Conservation (phyloP, 441 rosid genomes). For the Biscutella laevigata region DNA sequence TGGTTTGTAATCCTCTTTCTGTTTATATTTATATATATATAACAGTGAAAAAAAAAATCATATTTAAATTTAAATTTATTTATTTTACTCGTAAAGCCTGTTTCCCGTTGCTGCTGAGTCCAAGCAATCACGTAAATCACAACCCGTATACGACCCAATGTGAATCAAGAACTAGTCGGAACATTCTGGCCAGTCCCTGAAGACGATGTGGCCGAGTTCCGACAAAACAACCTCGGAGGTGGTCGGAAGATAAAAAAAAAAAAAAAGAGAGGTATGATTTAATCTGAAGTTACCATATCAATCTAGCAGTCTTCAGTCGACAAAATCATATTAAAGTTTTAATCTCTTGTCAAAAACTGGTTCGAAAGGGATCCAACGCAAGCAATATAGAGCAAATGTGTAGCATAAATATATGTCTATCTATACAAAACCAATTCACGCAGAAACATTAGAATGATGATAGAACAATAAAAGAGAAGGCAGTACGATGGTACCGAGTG, state of each 20-base stretch:
- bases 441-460: conserved; percentile 24
- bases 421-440: conserved; percentile 33
- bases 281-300: neutral
- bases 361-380: conserved; percentile 16
- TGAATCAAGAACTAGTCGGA: neutral
- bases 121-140: neutral
- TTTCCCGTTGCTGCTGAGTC: no score
- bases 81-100: no score
- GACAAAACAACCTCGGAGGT: neutral
- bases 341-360: conserved; percentile 9
- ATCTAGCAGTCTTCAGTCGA: conserved; percentile 10
- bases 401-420: conserved; percentile 28
- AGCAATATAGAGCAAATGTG: conserved; percentile 18
- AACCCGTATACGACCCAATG: neutral
- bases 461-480: conserved; percentile 15
- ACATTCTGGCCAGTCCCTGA: neutral
- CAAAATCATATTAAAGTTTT: conserved; percentile 23
- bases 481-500: conserved; percentile 22
- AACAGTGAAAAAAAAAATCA: no score
- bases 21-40: no score
- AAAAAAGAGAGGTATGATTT: neutral
- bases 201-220: neutral
- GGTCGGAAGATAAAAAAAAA: neutral
- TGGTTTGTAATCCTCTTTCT: no score
- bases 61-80: no score